These are phyloP conservation scores for Rosa hybrid DNA, from an alignment of 331 rosid genomes.

Conservation along the genomic window DNA sequence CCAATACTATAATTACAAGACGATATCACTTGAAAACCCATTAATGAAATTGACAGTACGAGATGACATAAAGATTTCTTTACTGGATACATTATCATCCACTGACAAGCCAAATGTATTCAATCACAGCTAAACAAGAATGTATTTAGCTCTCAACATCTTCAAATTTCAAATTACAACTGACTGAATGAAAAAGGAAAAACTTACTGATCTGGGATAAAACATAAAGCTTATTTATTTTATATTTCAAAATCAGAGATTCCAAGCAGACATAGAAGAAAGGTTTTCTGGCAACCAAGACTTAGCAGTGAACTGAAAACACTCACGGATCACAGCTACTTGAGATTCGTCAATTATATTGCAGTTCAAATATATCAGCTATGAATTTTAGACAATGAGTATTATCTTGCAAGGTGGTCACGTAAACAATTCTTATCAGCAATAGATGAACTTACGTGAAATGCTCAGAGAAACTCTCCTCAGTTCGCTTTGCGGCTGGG, in stretches of 20 bases:
- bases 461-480: constrained; percentile 90
- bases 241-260: neutral
- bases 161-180: neutral
- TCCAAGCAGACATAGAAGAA: neutral
- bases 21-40: neutral
- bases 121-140: neutral
- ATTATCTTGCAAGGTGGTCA: neutral
- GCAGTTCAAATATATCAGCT: neutral
- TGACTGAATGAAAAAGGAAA: neutral
- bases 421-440: neutral
- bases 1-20: neutral
- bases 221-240: neutral
- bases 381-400: neutral
- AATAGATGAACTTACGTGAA: constrained; percentile 61
- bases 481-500: constrained; percentile 84
- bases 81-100: neutral
- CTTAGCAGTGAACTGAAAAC: neutral
- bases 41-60: neutral
- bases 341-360: neutral
- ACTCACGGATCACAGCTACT: neutral
- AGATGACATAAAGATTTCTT: neutral
- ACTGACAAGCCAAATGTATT: neutral
- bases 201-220: neutral
- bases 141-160: neutral
- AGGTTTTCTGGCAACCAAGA: neutral